Evolutionary conservation across 176 grass and related monocot genomes (phyloP).

Genomic region (Raddia distichophylla): DNA sequence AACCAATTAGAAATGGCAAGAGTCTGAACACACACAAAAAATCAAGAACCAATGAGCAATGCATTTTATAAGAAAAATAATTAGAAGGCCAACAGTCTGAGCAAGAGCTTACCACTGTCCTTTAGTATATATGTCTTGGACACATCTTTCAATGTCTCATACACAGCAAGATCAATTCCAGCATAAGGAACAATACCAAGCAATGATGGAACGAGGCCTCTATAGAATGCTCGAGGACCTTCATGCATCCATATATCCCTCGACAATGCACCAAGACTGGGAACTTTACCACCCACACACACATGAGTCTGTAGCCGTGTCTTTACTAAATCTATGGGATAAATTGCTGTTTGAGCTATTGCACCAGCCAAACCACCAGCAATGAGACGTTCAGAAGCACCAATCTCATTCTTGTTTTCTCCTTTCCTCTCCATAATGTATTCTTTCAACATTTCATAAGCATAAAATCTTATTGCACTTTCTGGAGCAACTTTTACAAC

Average conservation of each 20-base stretch:
- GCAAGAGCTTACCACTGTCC: slow-evolving; percentile 65
- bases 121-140: slow-evolving; percentile 84
- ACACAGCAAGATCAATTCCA: slow-evolving; percentile 92
- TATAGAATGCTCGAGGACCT: slow-evolving; percentile 90
- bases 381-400: slow-evolving; percentile 79
- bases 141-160: slow-evolving; percentile 93
- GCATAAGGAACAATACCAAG: slow-evolving; percentile 97
- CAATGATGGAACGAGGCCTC: slow-evolving; percentile 83
- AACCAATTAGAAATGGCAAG: slow-evolving; percentile 13
- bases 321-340: slow-evolving; percentile 94
- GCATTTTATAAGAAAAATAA: slow-evolving; percentile 4
- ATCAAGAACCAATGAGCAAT: slow-evolving; percentile 31
- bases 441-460: slow-evolving; percentile 91
- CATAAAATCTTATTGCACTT: slow-evolving; percentile 96
- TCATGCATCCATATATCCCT: slow-evolving; percentile 85
- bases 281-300: slow-evolving; percentile 74
- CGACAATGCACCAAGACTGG: slow-evolving; percentile 69
- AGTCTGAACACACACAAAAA: slow-evolving; percentile 6
- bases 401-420: slow-evolving; percentile 75
- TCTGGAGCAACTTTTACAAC: slow-evolving; percentile 97
- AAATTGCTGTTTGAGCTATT: slow-evolving; percentile 84
- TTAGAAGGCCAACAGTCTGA: slow-evolving; percentile 13
- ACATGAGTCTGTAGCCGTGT: slow-evolving; percentile 82
- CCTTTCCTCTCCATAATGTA: slow-evolving; percentile 83
- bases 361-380: slow-evolving; percentile 96